phyloP scores from a whole-genome alignment of 495 filamentous ascomycete species.

The Penicillium crystallinum region DNA sequence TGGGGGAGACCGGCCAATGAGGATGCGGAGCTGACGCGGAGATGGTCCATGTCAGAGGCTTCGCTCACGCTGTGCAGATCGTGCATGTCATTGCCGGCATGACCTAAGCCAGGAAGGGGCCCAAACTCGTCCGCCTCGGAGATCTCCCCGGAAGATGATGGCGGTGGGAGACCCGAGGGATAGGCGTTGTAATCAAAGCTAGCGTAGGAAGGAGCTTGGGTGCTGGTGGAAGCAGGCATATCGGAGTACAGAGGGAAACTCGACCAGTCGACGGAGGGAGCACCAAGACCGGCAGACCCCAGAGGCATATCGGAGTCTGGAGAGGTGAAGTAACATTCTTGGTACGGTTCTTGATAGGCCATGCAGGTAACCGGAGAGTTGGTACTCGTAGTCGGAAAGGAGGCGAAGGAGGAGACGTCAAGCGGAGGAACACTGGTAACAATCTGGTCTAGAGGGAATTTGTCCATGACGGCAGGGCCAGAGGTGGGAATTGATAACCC shows the following conservation, averaged over 20 bases:
- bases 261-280: constrained; percentile 68
- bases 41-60: constrained; percentile 50
- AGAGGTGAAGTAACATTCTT: constrained; percentile 38
- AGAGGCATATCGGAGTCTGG: constrained; percentile 62
- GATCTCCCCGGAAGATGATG: constrained; percentile 70
- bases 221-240: constrained; percentile 59
- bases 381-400: constrained; percentile 31
- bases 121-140: constrained; percentile 67
- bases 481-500: constrained; percentile 18
- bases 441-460: constrained; percentile 34
- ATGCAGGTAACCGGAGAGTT: constrained; percentile 38
- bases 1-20: constrained; percentile 51
- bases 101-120: constrained; percentile 34
- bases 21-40: constrained; percentile 48
- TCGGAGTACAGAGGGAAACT: constrained; percentile 60
- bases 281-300: constrained; percentile 59
- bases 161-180: constrained; percentile 45
- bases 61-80: constrained; percentile 50
- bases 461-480: constrained; percentile 30
- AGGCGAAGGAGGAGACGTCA: constrained; percentile 34
- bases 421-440: constrained; percentile 35
- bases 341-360: constrained; percentile 37
- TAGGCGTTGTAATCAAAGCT: constrained; percentile 59
- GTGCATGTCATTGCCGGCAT: constrained; percentile 32
- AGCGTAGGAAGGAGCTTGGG: constrained; percentile 63